phyloP scores from a whole-genome alignment of 202 grass and related monocot species.

The Panicum virgatum region DNA sequence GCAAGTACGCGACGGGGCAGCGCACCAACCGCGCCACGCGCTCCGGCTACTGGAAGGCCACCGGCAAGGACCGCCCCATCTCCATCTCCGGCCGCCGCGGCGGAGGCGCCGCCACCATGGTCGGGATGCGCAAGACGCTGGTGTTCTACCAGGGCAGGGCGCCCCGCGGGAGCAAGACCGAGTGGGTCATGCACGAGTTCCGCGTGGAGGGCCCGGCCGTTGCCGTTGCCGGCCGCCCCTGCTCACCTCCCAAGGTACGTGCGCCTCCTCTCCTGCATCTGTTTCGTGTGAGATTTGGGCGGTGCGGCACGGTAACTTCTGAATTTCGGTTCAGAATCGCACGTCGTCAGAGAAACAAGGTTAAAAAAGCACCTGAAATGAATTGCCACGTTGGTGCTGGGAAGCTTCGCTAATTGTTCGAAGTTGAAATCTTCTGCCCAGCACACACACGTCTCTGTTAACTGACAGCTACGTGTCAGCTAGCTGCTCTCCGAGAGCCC shows the following conservation, averaged over 20 bases:
- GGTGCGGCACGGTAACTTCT: no score
- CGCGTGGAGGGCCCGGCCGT: slow-evolving; percentile 47
- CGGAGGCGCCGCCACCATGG: slow-evolving; percentile 7
- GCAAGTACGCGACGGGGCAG: slow-evolving; percentile 88
- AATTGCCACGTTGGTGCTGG: background rate
- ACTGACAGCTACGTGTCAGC: background rate
- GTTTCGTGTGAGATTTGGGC: slow-evolving; percentile 1
- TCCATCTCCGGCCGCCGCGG: background rate
- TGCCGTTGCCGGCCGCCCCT: slow-evolving; percentile 10
- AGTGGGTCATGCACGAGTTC: slow-evolving; percentile 95
- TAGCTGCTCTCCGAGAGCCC: background rate
- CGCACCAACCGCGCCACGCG: slow-evolving; percentile 74
- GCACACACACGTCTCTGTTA: slow-evolving; percentile 5
- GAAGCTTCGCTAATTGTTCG: background rate
- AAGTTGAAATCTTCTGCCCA: background rate
- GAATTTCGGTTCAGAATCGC: no score
- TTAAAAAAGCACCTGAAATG: background rate
- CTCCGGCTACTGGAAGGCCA: slow-evolving; percentile 91
- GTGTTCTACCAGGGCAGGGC: slow-evolving; percentile 90
- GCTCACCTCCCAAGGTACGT: slow-evolving; percentile 33
- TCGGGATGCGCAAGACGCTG: slow-evolving; percentile 90
- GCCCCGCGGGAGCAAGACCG: slow-evolving; percentile 70
- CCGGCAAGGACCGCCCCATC: slow-evolving; percentile 71
- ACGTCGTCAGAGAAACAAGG: background rate
- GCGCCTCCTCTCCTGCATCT: background rate